Base-by-base conservation (phyloP, 345 rosid species). In the Euphorbia tirucalli region DNA sequence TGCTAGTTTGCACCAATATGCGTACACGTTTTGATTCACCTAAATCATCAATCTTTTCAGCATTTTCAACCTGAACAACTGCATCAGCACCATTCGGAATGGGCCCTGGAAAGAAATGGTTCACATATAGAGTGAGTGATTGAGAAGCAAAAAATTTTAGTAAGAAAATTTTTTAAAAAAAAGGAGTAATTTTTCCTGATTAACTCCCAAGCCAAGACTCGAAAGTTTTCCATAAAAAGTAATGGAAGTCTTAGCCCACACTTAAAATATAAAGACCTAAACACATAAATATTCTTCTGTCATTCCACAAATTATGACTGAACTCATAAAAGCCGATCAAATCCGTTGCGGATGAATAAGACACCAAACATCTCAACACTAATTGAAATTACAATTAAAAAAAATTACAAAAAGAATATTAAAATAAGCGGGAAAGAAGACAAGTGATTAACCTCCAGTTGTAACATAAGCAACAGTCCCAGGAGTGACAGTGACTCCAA, bases 41-140 rank as follows among this genome's bases (percentile, higher is more conserved):
- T 60, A 79, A 66, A 75, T 70, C 82, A 37, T 73, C 75, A 63
- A 85, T 70, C 69, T 79, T 77, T 81, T 84, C 75, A 68, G 98
- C 89, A 78, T 92, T 89, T 85, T 95, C 99, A 61, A 95, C 97
- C 86, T 95, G 99, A 78, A 95, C 88, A 74, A 95, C 97, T 65
- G 97, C 94, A 83, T 92, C 97, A 14, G 99, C 99, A 63, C 98
- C 96, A 83, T 95, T 91, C 21, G 99, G 98, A 63, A 92, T 92
- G 35, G 96, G 97, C 69, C 99, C 98, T 92, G 75, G 49, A 41
- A 32, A 56, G 5, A 59, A 69, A 37, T 14, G 18, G 27, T 0
- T 74, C 54, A 32, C 22, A 71, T 62, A 58, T 18, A 65, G 58
- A 61, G 3, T 43, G 16, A 10, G 27, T 7, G 37, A 48, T 43